phyloP scores from a whole-genome alignment of 495 filamentous ascomycete genomes.

The Paragyromitra xinjiangensis region DNA sequence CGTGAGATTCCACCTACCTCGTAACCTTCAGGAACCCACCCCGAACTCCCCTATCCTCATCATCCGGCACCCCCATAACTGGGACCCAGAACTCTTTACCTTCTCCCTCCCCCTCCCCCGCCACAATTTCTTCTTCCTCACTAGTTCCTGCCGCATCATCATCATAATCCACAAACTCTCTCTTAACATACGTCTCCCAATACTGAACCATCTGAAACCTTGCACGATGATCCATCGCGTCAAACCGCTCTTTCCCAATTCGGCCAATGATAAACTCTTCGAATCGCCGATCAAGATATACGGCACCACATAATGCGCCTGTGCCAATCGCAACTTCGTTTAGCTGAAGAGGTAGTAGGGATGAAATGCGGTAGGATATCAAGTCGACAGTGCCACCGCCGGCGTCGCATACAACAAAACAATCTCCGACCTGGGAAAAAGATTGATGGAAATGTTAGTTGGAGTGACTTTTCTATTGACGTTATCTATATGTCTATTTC shows the following conservation, averaged over 20 bases:
- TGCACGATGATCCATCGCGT: conserved; percentile 65
- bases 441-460: conserved; percentile 19
- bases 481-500: conserved; percentile 18
- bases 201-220: conserved; percentile 71
- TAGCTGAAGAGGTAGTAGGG: conserved; percentile 57
- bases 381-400: conserved; percentile 64
- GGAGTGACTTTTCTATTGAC: conserved; percentile 22
- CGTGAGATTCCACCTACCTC: conserved; percentile 37
- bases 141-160: conserved; percentile 65
- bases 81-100: conserved; percentile 55
- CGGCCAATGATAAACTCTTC: conserved; percentile 71
- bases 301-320: conserved; percentile 72
- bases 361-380: conserved; percentile 62
- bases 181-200: conserved; percentile 74
- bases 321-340: conserved; percentile 62
- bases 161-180: conserved; percentile 78
- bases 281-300: conserved; percentile 75
- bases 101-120: conserved; percentile 42
- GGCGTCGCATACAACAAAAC: conserved; percentile 62
- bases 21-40: conserved; percentile 73
- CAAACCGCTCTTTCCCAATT: conserved; percentile 67
- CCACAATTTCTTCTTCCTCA: conserved; percentile 40
- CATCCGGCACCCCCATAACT: conserved; percentile 69
- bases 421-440: conserved; percentile 59
- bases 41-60: conserved; percentile 68